These are phyloP conservation scores for Echinochloa phyllopogon DNA, from an alignment of 176 grass and related monocot genomes.

Conservation along the genomic window DNA sequence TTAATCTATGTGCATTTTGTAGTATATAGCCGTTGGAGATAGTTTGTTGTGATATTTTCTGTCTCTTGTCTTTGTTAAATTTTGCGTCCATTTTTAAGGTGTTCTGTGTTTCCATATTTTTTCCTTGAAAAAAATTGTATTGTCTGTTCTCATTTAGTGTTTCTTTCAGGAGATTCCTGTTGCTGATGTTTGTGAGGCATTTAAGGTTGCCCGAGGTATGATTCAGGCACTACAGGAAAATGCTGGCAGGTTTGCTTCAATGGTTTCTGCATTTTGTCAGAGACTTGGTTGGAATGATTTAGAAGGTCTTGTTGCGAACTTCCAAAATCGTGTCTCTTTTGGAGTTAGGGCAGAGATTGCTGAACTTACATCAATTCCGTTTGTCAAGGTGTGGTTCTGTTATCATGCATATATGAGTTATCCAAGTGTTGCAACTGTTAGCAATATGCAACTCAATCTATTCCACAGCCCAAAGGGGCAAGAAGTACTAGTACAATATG, in stretches of 20 bases:
- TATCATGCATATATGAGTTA: slow-evolving; percentile 28
- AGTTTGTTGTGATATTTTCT: not conserved
- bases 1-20: not conserved
- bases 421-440: slow-evolving; percentile 36
- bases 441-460: too few relatives aligned
- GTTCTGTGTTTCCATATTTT: not conserved
- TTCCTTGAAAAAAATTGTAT: not conserved
- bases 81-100: not conserved
- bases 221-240: slow-evolving; percentile 95
- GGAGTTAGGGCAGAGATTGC: slow-evolving; percentile 96
- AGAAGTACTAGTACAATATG: too few relatives aligned
- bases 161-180: slow-evolving; percentile 81
- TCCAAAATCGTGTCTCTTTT: slow-evolving; percentile 96
- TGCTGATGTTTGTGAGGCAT: slow-evolving; percentile 90
- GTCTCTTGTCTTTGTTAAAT: not conserved
- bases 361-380: slow-evolving; percentile 88
- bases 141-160: slow-evolving; percentile 14
- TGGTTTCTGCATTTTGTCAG: slow-evolving; percentile 96
- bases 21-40: not conserved
- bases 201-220: slow-evolving; percentile 95
- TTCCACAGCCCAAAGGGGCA: too few relatives aligned
- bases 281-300: slow-evolving; percentile 97
- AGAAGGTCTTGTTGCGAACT: slow-evolving; percentile 90
- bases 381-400: slow-evolving; percentile 70
- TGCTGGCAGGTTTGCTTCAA: slow-evolving; percentile 95